Evolutionary conservation across 148 eudicot genomes (phyloP).

Genomic region (Dianthus caryophyllus): DNA sequence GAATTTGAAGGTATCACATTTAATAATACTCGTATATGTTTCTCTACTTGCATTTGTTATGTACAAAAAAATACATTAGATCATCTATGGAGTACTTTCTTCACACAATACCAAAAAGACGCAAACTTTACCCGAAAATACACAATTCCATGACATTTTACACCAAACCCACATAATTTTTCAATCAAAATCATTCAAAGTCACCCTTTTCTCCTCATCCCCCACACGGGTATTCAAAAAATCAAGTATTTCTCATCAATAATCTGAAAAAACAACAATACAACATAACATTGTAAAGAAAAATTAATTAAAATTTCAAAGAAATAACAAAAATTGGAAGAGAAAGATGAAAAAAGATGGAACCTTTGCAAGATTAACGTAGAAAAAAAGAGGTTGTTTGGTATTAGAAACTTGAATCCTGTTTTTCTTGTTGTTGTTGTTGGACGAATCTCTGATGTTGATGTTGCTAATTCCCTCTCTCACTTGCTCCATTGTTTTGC

Average conservation of each 20-base stretch:
- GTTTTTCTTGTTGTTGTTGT: slow-evolving; percentile 35
- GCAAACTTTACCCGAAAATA: background rate
- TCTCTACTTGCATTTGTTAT: no score
- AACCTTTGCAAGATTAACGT: slow-evolving; percentile 68
- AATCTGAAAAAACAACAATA: background rate
- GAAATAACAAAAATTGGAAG: background rate
- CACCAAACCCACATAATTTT: background rate
- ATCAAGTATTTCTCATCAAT: background rate
- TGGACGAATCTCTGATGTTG: slow-evolving; percentile 3
- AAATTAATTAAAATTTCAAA: no score
- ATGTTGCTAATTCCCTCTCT: slow-evolving; percentile 2
- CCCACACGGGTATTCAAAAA: background rate
- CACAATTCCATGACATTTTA: background rate
- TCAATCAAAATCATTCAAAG: background rate
- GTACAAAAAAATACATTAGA: no score
- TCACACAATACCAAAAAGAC: background rate
- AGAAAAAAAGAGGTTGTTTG: slow-evolving; percentile 63
- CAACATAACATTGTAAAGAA: background rate
- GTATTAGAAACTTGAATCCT: slow-evolving; percentile 79
- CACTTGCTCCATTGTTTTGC: background rate
- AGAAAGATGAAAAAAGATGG: background rate
- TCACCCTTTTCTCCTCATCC: background rate
- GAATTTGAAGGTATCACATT: background rate
- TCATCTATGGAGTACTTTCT: no score
- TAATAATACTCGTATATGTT: no score